Percentiles rank a stretch among this genome's conserved stretches.
phyloP scores from a whole-genome alignment of 345 rosid genomes.

The Pistacia vera region DNA sequence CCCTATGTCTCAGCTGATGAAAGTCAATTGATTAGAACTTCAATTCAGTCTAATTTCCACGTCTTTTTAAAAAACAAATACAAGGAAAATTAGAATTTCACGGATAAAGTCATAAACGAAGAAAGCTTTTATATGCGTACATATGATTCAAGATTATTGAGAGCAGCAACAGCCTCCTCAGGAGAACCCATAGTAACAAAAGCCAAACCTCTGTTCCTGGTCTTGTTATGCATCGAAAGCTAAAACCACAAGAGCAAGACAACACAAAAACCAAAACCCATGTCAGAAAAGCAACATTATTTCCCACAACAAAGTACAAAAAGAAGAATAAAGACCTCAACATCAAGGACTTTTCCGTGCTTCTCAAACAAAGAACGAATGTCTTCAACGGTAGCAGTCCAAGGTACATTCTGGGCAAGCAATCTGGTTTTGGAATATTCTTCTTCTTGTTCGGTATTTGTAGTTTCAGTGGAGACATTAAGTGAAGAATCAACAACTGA shows the following conservation, averaged over 20 bases:
- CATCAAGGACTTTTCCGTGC: slow-evolving; percentile 65
- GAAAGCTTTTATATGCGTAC: slow-evolving; percentile 35
- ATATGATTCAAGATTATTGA: slow-evolving; percentile 54
- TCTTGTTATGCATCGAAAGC: slow-evolving; percentile 82
- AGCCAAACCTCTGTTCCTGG: slow-evolving; percentile 72
- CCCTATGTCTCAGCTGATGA: neutral
- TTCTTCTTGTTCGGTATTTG: slow-evolving; percentile 29
- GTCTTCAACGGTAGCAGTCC: slow-evolving; percentile 72
- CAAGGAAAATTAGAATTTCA: neutral
- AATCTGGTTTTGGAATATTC: slow-evolving; percentile 61
- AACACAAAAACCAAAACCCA: slow-evolving; percentile 17
- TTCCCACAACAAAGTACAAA: neutral
- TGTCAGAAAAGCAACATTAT: neutral
- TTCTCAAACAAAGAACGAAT: slow-evolving; percentile 77
- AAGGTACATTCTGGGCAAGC: slow-evolving; percentile 78
- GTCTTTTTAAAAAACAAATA: neutral
- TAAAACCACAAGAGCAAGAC: slow-evolving; percentile 28
- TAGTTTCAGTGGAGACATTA: slow-evolving; percentile 6
- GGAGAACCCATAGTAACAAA: slow-evolving; percentile 79
- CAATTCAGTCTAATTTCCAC: neutral
- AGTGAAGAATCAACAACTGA: slow-evolving; percentile 26
- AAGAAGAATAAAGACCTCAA: slow-evolving; percentile 54
- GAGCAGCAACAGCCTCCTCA: slow-evolving; percentile 71
- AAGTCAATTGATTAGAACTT: neutral
- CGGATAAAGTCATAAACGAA: slow-evolving; percentile 2